Percentiles rank a stretch among this genome's conserved stretches.
Evolutionary conservation across 768 basidiomycete species (phyloP).

Genomic region (Tricholoma hemisulphureum): DNA sequence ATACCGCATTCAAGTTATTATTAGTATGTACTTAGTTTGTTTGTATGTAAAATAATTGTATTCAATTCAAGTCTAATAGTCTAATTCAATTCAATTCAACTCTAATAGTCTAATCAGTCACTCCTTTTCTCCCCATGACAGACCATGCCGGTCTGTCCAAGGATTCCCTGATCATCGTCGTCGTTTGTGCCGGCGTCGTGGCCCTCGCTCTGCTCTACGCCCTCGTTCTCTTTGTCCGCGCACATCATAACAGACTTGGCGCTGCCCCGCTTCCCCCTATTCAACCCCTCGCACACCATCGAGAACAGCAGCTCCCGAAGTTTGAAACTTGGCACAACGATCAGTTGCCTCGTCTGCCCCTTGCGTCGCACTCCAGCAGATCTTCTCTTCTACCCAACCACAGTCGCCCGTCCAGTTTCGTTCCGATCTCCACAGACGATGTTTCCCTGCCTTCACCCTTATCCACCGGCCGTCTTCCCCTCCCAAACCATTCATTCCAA

Average conservation of each 20-base stretch:
- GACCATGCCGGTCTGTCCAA: conserved; percentile 26
- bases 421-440: background rate
- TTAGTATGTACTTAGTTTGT: too few species aligned
- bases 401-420: conserved; percentile 5
- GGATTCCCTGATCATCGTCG: conserved; percentile 50
- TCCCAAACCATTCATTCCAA: conserved; percentile 10
- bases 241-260: conserved; percentile 28
- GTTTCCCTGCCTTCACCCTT: background rate
- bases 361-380: conserved; percentile 5
- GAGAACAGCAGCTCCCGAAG: conserved; percentile 34
- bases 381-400: background rate
- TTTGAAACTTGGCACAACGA: conserved; percentile 23
- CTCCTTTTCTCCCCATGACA: conserved; percentile 11
- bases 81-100: too few species aligned
- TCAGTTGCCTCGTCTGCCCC: conserved; percentile 2
- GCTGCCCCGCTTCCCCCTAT: conserved; percentile 56
- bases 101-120: too few species aligned
- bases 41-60: too few species aligned
- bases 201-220: conserved; percentile 37
- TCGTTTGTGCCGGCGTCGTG: conserved; percentile 45
- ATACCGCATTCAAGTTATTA: too few species aligned
- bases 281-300: conserved; percentile 63
- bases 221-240: conserved; percentile 37
- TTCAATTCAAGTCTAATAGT: too few species aligned
- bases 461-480: too few species aligned